These are phyloP conservation scores for Pestalotiopsis sp. DNA, from an alignment of 2,329 filamentous ascomycete species.

Conservation along the genomic window DNA sequence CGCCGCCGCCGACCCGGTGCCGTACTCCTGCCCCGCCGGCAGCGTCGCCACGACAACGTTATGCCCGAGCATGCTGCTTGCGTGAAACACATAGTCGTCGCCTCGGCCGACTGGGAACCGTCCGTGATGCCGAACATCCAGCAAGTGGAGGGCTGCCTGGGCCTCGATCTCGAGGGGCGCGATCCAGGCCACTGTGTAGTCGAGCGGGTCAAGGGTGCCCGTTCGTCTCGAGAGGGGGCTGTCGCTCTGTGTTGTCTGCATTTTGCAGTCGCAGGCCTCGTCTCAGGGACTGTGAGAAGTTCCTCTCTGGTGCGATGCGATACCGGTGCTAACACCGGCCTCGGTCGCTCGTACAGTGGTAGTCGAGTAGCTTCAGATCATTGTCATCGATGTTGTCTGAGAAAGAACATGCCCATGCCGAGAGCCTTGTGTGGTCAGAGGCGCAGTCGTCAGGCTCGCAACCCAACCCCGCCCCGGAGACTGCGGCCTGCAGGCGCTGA, in stretches of 20 bases:
- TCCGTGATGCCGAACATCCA: constrained; percentile 32
- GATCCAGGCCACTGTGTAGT: constrained; percentile 40
- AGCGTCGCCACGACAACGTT: constrained; percentile 39
- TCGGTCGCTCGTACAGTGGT: background rate
- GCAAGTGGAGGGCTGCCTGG: constrained; percentile 33
- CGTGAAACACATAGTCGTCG: constrained; percentile 38
- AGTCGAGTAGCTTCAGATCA: background rate
- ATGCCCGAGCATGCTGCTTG: constrained; percentile 37
- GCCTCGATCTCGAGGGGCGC: constrained; percentile 40
- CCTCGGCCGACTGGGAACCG: constrained; percentile 32
- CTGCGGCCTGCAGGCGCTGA: no score
- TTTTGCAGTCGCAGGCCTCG: background rate
- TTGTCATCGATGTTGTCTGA: background rate
- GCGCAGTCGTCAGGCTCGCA: background rate
- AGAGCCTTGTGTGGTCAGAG: background rate
- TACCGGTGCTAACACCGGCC: background rate
- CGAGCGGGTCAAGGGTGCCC: constrained; percentile 15
- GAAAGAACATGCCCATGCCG: background rate
- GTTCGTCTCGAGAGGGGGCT: background rate
- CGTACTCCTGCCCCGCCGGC: constrained; percentile 36
- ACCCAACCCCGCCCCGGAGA: no score
- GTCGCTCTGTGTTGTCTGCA: background rate
- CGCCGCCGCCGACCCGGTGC: constrained; percentile 34
- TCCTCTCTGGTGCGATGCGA: background rate
- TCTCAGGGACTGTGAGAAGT: background rate